Percentiles rank a stretch among this genome's conserved stretches.
phyloP scores from a whole-genome alignment of 495 filamentous ascomycete genomes.

The Durotheca rogersii region DNA sequence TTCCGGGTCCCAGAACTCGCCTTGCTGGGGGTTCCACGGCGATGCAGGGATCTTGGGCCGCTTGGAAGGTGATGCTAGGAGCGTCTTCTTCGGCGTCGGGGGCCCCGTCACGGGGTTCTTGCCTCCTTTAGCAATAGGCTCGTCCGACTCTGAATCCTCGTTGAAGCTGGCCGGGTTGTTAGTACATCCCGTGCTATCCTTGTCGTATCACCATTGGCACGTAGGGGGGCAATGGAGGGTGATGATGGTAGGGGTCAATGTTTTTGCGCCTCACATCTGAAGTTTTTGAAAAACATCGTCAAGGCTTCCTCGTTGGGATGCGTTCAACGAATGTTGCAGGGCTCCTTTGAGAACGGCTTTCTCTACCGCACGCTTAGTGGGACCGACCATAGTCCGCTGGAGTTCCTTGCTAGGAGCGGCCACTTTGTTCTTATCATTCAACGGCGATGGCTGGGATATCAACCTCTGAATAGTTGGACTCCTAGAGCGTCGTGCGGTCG shows the following conservation, averaged over 20 bases:
- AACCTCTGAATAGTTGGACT: constrained; percentile 18
- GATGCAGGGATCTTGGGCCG: constrained; percentile 39
- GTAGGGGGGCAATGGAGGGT: not conserved
- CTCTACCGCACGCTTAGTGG: constrained; percentile 14
- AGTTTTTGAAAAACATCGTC: constrained; percentile 36
- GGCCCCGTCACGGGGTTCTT: constrained; percentile 33
- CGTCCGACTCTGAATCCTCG: constrained; percentile 26
- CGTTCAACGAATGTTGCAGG: constrained; percentile 10
- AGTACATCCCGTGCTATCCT: constrained; percentile 5
- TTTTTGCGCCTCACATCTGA: constrained; percentile 27
- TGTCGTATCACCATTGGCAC: not conserved
- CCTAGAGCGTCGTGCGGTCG: constrained; percentile 15
- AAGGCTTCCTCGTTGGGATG: constrained; percentile 16
- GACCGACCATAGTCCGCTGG: constrained; percentile 8
- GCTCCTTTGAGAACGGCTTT: too few species aligned
- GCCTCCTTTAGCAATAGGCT: not conserved
- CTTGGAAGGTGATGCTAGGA: constrained; percentile 44
- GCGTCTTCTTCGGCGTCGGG: constrained; percentile 30
- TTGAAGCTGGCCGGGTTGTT: constrained; percentile 23
- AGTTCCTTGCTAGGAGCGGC: constrained; percentile 4
- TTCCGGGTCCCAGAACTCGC: constrained; percentile 79
- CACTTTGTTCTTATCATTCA: constrained; percentile 20
- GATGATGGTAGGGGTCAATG: not conserved
- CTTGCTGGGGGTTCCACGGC: constrained; percentile 63
- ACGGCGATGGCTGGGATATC: constrained; percentile 21